A percentile compares a stretch with the other conserved stretches of the same genome.
phyloP scores from a whole-genome alignment of 73 alveolate genomes.

The Tetrahymena thermophila region DNA sequence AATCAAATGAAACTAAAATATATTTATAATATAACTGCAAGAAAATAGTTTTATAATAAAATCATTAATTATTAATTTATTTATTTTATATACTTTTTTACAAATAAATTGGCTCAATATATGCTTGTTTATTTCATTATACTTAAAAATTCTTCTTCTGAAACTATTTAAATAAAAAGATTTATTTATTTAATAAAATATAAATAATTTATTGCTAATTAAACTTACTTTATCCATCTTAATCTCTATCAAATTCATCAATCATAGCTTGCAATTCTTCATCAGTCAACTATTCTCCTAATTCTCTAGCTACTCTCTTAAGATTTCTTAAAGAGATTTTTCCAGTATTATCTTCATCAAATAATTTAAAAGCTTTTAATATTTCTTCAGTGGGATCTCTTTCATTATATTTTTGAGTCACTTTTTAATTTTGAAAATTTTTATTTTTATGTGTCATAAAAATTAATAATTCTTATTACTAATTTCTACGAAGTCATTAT shows the following conservation, averaged over 20 bases:
- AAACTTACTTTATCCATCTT: conserved; percentile 77
- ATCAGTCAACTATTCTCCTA: conserved; percentile 96
- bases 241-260: conserved; percentile 94
- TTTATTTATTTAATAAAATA: background rate
- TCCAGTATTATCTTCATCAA: conserved; percentile 95
- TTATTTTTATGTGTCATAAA: background rate
- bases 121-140: conserved; percentile 97
- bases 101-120: conserved; percentile 54
- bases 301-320: conserved; percentile 96
- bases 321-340: conserved; percentile 85
- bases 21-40: background rate
- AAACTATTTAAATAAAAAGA: background rate
- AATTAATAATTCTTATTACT: conserved; percentile 3
- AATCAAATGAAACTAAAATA: background rate
- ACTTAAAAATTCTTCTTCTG: conserved; percentile 94
- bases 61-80: background rate
- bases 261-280: conserved; percentile 98
- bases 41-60: background rate
- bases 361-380: conserved; percentile 88
- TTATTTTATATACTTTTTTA: background rate
- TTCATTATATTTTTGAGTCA: conserved; percentile 88
- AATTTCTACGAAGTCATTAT: conserved; percentile 75
- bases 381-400: conserved; percentile 97
- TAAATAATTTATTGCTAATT: background rate
- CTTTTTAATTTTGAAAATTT: conserved; percentile 33